Conservation (phyloP, 148 eudicot species). For the Chenopodium album region DNA sequence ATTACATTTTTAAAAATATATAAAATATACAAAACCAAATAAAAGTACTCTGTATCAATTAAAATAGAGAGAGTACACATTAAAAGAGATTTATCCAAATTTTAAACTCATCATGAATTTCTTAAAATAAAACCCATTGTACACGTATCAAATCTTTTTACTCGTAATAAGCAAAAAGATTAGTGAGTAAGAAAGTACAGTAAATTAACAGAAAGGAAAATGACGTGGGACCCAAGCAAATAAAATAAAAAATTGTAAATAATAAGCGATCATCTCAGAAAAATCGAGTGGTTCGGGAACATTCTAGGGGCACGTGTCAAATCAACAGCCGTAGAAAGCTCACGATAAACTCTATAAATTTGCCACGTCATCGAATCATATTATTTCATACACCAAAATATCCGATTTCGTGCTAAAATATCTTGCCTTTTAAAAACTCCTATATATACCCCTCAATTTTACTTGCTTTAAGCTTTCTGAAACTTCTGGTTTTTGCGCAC, state of each 20-base stretch:
- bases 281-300: conserved; percentile 6
- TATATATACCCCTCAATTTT: conserved; percentile 14
- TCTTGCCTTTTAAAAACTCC: background rate
- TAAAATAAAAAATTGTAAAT: background rate
- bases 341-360: background rate
- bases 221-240: background rate
- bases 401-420: background rate
- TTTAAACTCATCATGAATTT: no score
- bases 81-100: no score
- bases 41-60: no score
- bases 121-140: no score
- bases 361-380: conserved; percentile 8
- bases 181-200: no score
- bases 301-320: background rate
- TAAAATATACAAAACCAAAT: no score
- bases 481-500: background rate
- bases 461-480: background rate
- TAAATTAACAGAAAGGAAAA: background rate
- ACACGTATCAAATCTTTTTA: no score
- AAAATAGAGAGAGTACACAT: no score
- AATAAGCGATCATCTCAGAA: background rate
- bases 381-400: background rate
- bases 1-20: no score
- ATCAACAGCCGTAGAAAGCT: background rate
- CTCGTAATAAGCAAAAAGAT: no score